Base-by-base conservation (phyloP, 257 asterid genomes). In the Cordia subcordata region DNA sequence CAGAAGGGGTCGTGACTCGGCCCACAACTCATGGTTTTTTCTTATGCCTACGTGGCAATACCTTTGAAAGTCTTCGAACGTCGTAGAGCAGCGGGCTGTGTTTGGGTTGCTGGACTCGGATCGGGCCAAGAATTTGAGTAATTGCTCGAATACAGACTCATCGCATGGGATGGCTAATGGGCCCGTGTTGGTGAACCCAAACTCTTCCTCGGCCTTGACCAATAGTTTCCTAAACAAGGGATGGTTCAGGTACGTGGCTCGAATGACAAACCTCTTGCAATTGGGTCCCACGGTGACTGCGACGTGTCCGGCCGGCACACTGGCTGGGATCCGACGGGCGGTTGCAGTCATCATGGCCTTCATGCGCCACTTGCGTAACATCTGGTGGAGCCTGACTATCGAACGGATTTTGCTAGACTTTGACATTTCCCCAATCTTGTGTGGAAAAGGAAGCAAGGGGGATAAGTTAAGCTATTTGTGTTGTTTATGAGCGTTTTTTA, bases 151-250 rank as follows among this genome's bases (percentile, higher is more conserved):
- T 32, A 72, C 15, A 8, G 69, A 57, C 44, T 83, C 86, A 8
- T 75, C 86, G 46, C 90, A 83, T n/a, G 90, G 90, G 61, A 83
- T 80, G 23, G 76, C 67, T 47, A 83, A 56, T 46, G 81, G 90
- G 11, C 90, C 90, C 5, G 71, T 52, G 22, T 72, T 83, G 10
- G 70, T 44, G 27, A 80, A 83, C 53, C 86, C 90, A 27, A 68
- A 83, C 58, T 75, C 86, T 57, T 83, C 90, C 70, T 80, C 90
- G 1, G 86, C 83, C 50, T 70, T 79, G 20, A 65, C 19, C 65
- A 83, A 55, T 3, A 83, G 72, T 60, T 72, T 74, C 72, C 58
- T 75, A 55, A 83, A 83, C 58, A 80, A 58, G 0, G 84, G 81
- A 33, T 83, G 84, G 67, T 83, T 83, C 55, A 83, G 65, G 63